A percentile compares a stretch with the other conserved stretches of the same genome.
These are phyloP conservation scores for Ceraceosorus guamensis DNA, from an alignment of 1,284 basidiomycete genomes.

Conservation along the genomic window DNA sequence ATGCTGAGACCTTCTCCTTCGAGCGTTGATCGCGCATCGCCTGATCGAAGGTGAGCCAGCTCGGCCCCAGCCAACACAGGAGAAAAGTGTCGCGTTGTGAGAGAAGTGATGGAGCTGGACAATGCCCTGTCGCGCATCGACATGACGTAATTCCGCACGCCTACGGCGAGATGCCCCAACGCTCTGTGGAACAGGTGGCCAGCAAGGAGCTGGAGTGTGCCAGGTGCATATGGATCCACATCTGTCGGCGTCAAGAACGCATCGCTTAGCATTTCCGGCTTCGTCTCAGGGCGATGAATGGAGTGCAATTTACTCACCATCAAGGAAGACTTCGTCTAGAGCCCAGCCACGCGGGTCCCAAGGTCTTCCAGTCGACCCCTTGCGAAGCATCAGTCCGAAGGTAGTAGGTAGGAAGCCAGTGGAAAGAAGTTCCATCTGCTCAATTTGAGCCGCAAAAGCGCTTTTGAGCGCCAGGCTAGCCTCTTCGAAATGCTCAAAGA, in stretches of 20 bases:
- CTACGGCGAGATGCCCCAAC: slow-evolving; percentile 36
- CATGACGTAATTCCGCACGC: slow-evolving; percentile 67
- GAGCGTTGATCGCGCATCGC: slow-evolving; percentile 60
- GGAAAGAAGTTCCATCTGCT: slow-evolving; percentile 62
- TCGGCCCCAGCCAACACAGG: slow-evolving; percentile 80
- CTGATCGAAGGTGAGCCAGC: slow-evolving; percentile 66
- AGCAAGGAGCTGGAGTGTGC: slow-evolving; percentile 62
- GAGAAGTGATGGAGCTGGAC: slow-evolving; percentile 64
- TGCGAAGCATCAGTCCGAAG: slow-evolving; percentile 59
- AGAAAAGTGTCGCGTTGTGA: slow-evolving; percentile 81
- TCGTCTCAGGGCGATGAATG: slow-evolving; percentile 41
- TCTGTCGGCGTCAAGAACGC: no score
- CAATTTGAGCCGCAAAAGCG: slow-evolving; percentile 76
- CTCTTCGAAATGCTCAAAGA: slow-evolving; percentile 77
- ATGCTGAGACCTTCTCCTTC: slow-evolving; percentile 74
- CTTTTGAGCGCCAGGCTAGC: slow-evolving; percentile 76
- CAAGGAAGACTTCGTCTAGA: slow-evolving; percentile 76
- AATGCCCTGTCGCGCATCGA: slow-evolving; percentile 84
- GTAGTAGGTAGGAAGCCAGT: slow-evolving; percentile 66
- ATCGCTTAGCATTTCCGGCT: no score
- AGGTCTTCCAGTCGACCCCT: slow-evolving; percentile 48
- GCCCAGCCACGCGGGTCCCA: slow-evolving; percentile 75
- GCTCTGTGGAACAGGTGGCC: slow-evolving; percentile 66
- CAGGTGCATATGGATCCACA: no score
- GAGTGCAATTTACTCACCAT: slow-evolving; percentile 40